Conservation (phyloP, 1,284 basidiomycete genomes). For the Omphalotus olearius region DNA sequence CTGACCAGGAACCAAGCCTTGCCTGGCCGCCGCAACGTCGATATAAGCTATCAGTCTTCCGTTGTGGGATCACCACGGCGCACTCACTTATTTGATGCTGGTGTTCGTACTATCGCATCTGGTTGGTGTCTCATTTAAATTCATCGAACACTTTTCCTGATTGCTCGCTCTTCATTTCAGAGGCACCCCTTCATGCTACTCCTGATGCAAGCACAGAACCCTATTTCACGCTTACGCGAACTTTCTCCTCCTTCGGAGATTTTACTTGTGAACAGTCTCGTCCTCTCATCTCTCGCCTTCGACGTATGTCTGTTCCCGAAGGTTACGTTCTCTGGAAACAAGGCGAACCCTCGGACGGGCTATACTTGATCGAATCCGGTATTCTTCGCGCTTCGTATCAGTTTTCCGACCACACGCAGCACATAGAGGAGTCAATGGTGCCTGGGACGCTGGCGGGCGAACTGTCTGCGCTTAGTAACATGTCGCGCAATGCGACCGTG, state of each 20-base stretch:
- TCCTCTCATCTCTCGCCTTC: constrained; percentile 71
- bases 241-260: constrained; percentile 67
- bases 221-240: constrained; percentile 66
- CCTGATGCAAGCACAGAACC: constrained; percentile 39
- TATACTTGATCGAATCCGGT: constrained; percentile 85
- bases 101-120: constrained; percentile 61
- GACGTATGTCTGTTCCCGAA: constrained; percentile 50
- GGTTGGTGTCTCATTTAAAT: constrained; percentile 36
- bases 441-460: constrained; percentile 90
- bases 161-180: background rate
- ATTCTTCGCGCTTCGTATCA: constrained; percentile 77
- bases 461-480: constrained; percentile 73
- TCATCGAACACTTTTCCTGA: background rate
- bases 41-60: constrained; percentile 37
- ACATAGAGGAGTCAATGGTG: constrained; percentile 87
- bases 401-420: constrained; percentile 64
- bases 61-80: constrained; percentile 72
- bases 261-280: constrained; percentile 45
- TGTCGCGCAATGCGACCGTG: constrained; percentile 82
- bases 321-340: constrained; percentile 76
- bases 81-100: constrained; percentile 75
- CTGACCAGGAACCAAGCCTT: constrained; percentile 36
- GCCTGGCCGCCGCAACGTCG: constrained; percentile 50
- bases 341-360: constrained; percentile 71
- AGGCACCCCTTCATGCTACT: constrained; percentile 12